Evolutionary conservation across 2,329 filamentous ascomycete genomes (phyloP).

Genomic region (Nectriaceae sp.): DNA sequence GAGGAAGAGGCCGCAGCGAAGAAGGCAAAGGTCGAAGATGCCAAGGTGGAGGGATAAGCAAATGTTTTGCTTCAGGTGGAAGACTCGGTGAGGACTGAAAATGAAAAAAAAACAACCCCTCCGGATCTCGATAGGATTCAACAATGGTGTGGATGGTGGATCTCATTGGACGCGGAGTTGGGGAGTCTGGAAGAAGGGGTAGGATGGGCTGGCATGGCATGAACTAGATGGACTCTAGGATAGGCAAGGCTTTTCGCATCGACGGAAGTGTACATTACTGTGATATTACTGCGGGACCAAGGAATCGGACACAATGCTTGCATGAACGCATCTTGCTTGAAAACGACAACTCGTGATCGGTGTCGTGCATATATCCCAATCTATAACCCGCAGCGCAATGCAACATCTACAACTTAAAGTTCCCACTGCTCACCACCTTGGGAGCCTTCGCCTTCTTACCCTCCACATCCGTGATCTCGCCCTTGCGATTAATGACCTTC

Average conservation of each 20-base stretch:
- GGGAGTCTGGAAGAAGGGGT: neutral
- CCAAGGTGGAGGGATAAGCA: neutral
- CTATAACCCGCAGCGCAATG: neutral
- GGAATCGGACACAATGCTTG: neutral
- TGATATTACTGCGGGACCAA: neutral
- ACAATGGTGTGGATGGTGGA: neutral
- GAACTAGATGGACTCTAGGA: neutral
- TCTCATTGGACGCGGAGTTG: slow-evolving; percentile 1
- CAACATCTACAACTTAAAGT: slow-evolving; percentile 59
- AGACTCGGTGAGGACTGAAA: too few relatives aligned
- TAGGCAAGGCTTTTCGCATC: neutral
- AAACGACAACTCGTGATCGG: too few relatives aligned
- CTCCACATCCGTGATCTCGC: slow-evolving; percentile 80
- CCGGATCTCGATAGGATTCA: too few relatives aligned
- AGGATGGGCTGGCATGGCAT: neutral
- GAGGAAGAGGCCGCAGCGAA: slow-evolving; percentile 33
- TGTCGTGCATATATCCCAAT: too few relatives aligned
- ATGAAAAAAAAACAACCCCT: too few relatives aligned
- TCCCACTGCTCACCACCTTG: slow-evolving; percentile 54
- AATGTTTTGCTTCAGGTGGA: neutral
- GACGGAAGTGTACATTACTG: neutral
- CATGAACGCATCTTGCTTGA: too few relatives aligned
- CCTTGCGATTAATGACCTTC: slow-evolving; percentile 88
- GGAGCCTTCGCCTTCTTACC: slow-evolving; percentile 69
- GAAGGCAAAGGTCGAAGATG: slow-evolving; percentile 37